A percentile compares a stretch with the other conserved stretches of the same genome.
Conservation (phyloP, 495 filamentous ascomycete species). For the Aspergillus haitiensis region DNA sequence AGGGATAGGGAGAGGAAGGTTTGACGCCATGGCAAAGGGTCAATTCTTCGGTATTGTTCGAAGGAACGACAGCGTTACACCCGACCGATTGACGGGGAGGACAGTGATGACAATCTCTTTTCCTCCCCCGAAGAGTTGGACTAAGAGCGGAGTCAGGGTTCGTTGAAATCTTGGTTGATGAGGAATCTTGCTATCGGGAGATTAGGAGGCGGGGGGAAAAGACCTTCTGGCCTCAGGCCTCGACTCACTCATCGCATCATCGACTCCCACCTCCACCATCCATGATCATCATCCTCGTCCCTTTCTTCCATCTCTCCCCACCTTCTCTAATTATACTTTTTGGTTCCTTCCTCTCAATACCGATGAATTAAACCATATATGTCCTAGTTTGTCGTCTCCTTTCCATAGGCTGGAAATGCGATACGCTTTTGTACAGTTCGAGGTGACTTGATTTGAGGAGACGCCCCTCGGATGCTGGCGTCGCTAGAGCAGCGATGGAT, state of each 20-base stretch:
- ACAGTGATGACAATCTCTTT: constrained; percentile 1
- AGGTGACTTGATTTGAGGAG: constrained; percentile 29
- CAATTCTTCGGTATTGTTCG: constrained; percentile 6
- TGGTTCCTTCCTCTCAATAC: background rate
- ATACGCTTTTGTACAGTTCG: constrained; percentile 12
- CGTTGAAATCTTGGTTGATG: background rate
- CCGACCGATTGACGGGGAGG: constrained; percentile 1
- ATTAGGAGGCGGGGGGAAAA: constrained; percentile 16
- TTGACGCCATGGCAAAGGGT: constrained; percentile 51
- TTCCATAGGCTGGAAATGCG: constrained; percentile 23
- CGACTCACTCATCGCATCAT: constrained; percentile 41
- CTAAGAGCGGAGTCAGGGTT: background rate
- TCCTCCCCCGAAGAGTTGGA: background rate
- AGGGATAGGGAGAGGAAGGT: constrained; percentile 61
- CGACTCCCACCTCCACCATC: constrained; percentile 28
- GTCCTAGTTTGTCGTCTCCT: background rate
- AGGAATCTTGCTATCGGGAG: background rate
- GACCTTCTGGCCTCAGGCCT: constrained; percentile 24
- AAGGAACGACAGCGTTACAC: background rate
- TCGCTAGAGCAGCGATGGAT: constrained; percentile 45
- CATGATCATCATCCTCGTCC: constrained; percentile 34
- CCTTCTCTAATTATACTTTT: background rate
- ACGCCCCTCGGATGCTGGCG: constrained; percentile 32
- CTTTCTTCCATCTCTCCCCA: constrained; percentile 14
- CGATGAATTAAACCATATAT: background rate